Conservation (phyloP, 139 green algal genomes). For the Tetradesmus obliquus region DNA sequence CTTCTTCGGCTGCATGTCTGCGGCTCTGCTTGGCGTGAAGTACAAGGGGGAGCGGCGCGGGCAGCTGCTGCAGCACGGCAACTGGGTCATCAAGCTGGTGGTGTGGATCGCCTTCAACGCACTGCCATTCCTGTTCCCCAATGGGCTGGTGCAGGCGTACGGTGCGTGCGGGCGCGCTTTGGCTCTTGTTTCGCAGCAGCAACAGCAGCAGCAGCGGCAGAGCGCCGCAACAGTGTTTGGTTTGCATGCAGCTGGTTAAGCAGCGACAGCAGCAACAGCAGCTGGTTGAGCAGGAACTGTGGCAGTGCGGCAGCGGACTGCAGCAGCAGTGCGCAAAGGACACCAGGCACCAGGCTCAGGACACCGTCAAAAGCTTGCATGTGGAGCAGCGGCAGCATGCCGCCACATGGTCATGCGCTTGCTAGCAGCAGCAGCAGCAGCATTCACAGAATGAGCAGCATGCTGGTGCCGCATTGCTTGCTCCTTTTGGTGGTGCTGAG, state of each 20-base stretch:
- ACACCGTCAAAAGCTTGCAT: no score
- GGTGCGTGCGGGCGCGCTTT: constrained; percentile 53
- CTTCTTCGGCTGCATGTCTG: constrained; percentile 89
- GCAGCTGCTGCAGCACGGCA: constrained; percentile 88
- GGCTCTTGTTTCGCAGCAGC: background rate
- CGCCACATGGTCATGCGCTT: no score
- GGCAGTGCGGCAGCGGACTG: background rate
- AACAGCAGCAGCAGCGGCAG: constrained; percentile 15
- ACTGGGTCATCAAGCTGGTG: constrained; percentile 88
- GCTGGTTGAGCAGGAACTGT: background rate
- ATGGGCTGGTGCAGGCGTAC: constrained; percentile 80
- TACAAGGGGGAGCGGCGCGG: constrained; percentile 87
- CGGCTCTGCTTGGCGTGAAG: constrained; percentile 83
- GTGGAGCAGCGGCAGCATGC: no score
- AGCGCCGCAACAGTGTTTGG: background rate
- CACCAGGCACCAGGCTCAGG: no score
- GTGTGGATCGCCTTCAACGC: constrained; percentile 85
- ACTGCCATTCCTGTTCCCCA: constrained; percentile 90
- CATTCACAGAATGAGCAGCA: background rate
- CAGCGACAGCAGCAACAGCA: background rate
- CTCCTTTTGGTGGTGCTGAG: background rate
- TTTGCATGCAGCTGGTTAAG: background rate
- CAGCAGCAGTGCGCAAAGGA: background rate
- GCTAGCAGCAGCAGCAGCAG: background rate
- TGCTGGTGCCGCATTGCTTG: background rate